A percentile compares a stretch with the other conserved stretches of the same genome.
Conservation (phyloP, 2,329 filamentous ascomycete genomes). For the Pseudogymnoascus sp. region DNA sequence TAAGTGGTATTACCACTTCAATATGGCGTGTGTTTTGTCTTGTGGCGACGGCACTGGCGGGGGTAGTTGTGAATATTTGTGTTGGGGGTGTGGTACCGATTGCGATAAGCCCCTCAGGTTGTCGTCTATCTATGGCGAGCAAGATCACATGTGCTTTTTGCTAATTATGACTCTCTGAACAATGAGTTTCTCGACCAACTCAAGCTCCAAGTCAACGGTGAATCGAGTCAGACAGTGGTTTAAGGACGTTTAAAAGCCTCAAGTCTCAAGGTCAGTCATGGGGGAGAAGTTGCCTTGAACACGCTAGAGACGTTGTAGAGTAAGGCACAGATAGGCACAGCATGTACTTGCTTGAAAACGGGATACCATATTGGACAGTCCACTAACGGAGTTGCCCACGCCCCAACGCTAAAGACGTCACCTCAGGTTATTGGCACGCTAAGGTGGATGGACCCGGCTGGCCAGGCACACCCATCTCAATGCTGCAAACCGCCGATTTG, state of each 20-base stretch:
- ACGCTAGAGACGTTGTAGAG: neutral
- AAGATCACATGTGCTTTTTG: neutral
- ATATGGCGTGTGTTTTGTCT: neutral
- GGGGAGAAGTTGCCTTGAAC: neutral
- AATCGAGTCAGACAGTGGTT: neutral
- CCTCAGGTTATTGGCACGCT: neutral
- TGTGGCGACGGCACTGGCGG: neutral
- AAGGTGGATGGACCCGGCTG: neutral
- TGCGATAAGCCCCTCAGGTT: constrained; percentile 8
- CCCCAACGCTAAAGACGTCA: neutral
- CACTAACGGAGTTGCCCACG: constrained; percentile 5
- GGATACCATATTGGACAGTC: neutral
- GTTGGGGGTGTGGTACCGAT: neutral
- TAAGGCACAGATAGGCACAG: neutral
- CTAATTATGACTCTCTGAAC: neutral
- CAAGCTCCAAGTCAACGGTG: neutral
- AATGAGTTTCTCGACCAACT: neutral
- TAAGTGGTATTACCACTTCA: neutral
- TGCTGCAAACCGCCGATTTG: neutral
- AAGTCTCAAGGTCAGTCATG: neutral
- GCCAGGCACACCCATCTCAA: neutral
- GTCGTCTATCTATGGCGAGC: neutral
- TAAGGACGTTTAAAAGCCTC: neutral
- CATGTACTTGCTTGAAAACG: neutral
- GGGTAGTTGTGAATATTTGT: constrained; percentile 5